These are phyloP conservation scores for Hondaea fermentalgiana DNA, from an alignment of 108 stramenopile species.

Conservation along the genomic window DNA sequence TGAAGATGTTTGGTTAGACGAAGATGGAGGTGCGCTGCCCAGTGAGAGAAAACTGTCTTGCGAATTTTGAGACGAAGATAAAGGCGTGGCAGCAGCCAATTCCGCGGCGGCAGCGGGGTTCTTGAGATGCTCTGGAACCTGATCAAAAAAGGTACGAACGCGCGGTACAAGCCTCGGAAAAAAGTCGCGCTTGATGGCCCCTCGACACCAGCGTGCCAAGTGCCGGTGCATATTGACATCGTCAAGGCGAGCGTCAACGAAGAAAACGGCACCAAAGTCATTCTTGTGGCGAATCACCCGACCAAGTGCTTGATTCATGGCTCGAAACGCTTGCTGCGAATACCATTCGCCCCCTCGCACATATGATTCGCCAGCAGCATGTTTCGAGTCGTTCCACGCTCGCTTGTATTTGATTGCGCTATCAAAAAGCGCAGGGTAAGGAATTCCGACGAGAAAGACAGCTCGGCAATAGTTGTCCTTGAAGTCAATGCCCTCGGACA, in stretches of 20 bases:
- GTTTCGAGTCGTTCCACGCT: constrained; percentile 57
- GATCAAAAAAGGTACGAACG: neutral
- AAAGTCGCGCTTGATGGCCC: neutral
- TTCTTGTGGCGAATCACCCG: constrained; percentile 72
- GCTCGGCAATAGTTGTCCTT: neutral
- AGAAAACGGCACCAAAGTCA: constrained; percentile 73
- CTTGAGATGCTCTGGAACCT: neutral
- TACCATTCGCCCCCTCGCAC: constrained; percentile 62
- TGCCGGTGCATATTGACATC: constrained; percentile 43
- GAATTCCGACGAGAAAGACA: constrained; percentile 15
- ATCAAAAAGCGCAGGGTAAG: constrained; percentile 47
- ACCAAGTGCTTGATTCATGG: constrained; percentile 75
- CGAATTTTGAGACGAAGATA: too few species aligned
- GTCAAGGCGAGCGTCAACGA: constrained; percentile 60
- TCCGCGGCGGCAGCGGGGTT: too few species aligned
- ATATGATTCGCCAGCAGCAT: neutral
- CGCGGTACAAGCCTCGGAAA: neutral
- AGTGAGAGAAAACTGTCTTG: too few species aligned
- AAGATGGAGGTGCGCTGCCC: too few species aligned
- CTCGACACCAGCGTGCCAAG: constrained; percentile 20
- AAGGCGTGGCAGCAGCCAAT: too few species aligned
- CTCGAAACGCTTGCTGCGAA: constrained; percentile 77
- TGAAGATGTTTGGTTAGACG: too few species aligned
- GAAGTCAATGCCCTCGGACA: constrained; percentile 64
- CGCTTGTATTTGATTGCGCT: constrained; percentile 64